These are phyloP conservation scores for Nematocida parisii DNA, from an alignment of 371 early-diverging fungal species.

Conservation along the genomic window DNA sequence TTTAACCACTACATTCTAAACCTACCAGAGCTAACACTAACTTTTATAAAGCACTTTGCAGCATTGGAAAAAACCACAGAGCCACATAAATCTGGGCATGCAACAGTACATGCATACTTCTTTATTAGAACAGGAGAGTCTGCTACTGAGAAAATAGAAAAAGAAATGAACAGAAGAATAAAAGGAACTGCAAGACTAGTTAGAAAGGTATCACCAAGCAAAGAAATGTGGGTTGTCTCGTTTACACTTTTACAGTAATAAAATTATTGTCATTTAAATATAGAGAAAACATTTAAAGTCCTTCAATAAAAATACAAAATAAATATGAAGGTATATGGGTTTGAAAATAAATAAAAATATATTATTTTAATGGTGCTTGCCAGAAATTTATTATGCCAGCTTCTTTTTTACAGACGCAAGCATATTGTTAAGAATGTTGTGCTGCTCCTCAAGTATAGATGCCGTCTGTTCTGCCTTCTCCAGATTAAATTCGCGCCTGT, in stretches of 20 bases:
- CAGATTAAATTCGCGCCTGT: slow-evolving; percentile 43
- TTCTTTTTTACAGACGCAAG: slow-evolving; percentile 19
- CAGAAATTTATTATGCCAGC: slow-evolving; percentile 28
- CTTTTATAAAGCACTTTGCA: slow-evolving; percentile 59
- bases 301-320: too few species aligned
- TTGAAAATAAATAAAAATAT: too few species aligned
- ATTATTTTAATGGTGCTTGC: too few species aligned
- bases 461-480: neutral
- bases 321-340: too few species aligned
- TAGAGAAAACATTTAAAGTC: too few species aligned
- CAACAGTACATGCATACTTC: slow-evolving; percentile 66
- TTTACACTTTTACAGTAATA: slow-evolving; percentile 7
- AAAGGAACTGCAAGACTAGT: slow-evolving; percentile 42
- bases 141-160: slow-evolving; percentile 39
- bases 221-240: slow-evolving; percentile 64
- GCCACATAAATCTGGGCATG: neutral
- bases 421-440: slow-evolving; percentile 26
- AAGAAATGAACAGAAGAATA: slow-evolving; percentile 16
- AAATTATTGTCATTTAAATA: too few species aligned
- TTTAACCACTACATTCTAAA: slow-evolving; percentile 69
- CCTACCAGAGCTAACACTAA: slow-evolving; percentile 68
- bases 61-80: slow-evolving; percentile 21
- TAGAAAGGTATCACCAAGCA: slow-evolving; percentile 69
- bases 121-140: slow-evolving; percentile 58
- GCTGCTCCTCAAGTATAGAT: slow-evolving; percentile 41